These are phyloP conservation scores for Sporopachydermia cereana DNA, from an alignment of 1,139 yeast species.

Conservation along the genomic window DNA sequence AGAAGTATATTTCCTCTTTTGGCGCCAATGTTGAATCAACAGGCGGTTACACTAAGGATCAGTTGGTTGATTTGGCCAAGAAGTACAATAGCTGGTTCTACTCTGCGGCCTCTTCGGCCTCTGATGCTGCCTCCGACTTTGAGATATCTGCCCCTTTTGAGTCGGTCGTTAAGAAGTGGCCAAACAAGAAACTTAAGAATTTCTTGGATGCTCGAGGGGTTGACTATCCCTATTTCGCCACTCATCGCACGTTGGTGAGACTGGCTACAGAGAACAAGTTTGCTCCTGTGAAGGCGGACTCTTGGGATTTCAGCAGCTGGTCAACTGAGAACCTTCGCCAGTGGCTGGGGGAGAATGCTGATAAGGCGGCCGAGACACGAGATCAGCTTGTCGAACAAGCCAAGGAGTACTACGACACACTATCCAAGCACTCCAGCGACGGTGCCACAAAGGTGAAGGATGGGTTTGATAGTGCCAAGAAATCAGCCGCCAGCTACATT, in stretches of 20 bases:
- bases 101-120: neutral
- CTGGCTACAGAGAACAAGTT: slow-evolving; percentile 35
- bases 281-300: slow-evolving; percentile 26
- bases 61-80: slow-evolving; percentile 36
- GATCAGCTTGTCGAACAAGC: slow-evolving; percentile 29
- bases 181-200: slow-evolving; percentile 30
- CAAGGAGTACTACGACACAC: slow-evolving; percentile 10
- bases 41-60: slow-evolving; percentile 30
- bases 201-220: slow-evolving; percentile 43
- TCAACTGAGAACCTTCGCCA: slow-evolving; percentile 28
- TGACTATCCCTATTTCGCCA: slow-evolving; percentile 33
- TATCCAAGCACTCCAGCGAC: slow-evolving; percentile 4
- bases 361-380: slow-evolving; percentile 24
- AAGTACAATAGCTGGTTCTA: slow-evolving; percentile 30
- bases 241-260: slow-evolving; percentile 35
- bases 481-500: slow-evolving; percentile 21
- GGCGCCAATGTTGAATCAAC: slow-evolving; percentile 30
- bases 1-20: slow-evolving; percentile 38
- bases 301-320: slow-evolving; percentile 38
- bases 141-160: slow-evolving; percentile 15
- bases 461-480: slow-evolving; percentile 17
- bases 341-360: slow-evolving; percentile 29
- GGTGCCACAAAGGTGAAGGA: slow-evolving; percentile 15
- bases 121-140: slow-evolving; percentile 13
- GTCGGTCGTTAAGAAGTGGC: slow-evolving; percentile 21